Evolutionary conservation across 805 yeast genomes (phyloP).

Genomic region (Candida qinlingensis): DNA sequence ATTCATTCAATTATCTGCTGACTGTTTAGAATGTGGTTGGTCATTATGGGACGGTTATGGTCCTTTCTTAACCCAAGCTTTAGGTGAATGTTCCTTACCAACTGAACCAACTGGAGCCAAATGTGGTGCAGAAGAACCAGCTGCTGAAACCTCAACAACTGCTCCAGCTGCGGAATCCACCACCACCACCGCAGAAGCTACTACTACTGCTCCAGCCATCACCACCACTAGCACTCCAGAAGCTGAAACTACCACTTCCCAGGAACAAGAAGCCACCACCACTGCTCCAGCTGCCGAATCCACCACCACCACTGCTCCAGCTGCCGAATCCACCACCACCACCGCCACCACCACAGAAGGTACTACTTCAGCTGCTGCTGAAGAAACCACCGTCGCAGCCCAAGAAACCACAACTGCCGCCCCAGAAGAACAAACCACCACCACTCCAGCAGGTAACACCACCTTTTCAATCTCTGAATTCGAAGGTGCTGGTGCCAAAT

Average conservation of each 20-base stretch:
- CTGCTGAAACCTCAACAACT: background rate
- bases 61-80: slow-evolving; percentile 1
- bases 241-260: background rate
- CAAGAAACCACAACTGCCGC: background rate
- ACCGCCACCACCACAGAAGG: background rate
- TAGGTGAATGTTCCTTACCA: slow-evolving; percentile 7
- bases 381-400: background rate
- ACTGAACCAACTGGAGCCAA: slow-evolving; percentile 9
- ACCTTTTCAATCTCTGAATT: background rate
- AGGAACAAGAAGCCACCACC: background rate
- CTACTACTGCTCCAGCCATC: background rate
- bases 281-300: background rate
- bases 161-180: background rate
- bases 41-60: slow-evolving; percentile 7
- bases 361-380: background rate
- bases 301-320: background rate
- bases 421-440: background rate
- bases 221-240: background rate
- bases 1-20: background rate
- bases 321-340: background rate
- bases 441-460: background rate
- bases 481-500: slow-evolving; percentile 1
- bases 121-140: background rate
- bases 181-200: background rate
- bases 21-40: slow-evolving; percentile 11